A percentile compares a stretch with the other conserved stretches of the same genome.
phyloP scores from a whole-genome alignment of 2,329 filamentous ascomycete genomes.

The Microsporum audouinii region DNA sequence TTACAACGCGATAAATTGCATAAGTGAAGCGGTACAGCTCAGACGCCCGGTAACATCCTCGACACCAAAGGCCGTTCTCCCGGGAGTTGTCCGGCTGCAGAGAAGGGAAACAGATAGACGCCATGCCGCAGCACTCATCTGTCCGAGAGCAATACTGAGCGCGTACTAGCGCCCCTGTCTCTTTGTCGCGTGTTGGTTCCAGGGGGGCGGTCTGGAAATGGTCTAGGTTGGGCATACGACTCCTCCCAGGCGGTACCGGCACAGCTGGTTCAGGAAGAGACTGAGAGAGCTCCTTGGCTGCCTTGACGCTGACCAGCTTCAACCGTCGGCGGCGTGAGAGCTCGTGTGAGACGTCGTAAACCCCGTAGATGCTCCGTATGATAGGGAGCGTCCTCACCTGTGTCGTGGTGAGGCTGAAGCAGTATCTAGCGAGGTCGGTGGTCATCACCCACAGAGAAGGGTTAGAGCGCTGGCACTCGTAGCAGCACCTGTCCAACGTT shows the following conservation, averaged over 20 bases:
- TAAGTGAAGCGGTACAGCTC: background rate
- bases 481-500: constrained; percentile 25
- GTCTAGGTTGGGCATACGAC: background rate
- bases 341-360: background rate
- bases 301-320: background rate
- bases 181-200: background rate
- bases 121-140: background rate
- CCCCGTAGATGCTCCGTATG: background rate
- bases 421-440: background rate
- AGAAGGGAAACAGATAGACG: background rate
- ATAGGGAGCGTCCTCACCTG: background rate
- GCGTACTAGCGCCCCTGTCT: background rate
- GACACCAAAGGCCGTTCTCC: background rate
- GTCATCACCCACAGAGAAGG: background rate
- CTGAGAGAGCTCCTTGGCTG: background rate
- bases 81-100: background rate
- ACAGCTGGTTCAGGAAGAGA: background rate
- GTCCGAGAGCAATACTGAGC: background rate
- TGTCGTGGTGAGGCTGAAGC: background rate
- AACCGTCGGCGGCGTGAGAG: background rate
- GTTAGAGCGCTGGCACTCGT: constrained; percentile 18
- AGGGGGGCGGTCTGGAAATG: background rate
- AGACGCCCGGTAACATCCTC: background rate
- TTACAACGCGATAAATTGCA: background rate
- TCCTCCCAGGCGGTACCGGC: too few relatives aligned